Base-by-base conservation (phyloP, 352 stramenopile species). In the Phytophthora capsici region DNA sequence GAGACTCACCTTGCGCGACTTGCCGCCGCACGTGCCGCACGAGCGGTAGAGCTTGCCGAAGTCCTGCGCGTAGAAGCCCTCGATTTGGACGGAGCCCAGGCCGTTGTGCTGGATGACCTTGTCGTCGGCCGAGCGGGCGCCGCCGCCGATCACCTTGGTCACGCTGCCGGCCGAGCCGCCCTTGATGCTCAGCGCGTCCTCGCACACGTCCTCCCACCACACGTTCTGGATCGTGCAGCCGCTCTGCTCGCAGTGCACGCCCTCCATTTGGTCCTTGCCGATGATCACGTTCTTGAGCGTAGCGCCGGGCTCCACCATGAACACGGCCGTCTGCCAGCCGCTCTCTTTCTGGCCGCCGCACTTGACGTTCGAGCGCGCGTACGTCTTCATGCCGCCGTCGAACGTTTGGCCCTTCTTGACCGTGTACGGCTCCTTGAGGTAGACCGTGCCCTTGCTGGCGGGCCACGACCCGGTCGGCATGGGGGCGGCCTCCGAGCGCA, bases 331-430 rank as follows among this genome's bases (percentile, higher is more conserved):
- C 26, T 49, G 48, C 12, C 22, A 45, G 4, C 46, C 36, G 22
- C 34, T 69, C 57, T 73, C 68, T 19, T 37, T 63, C 48, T 71
- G 55, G 23, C 44, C 63, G 1, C 63, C 32, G 55, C 77, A 86
- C 51, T 43, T 63, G 36, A 80, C 57, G 58, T 82, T 53, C 34
- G 67, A 77, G 26, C 70, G 77, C 36, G 80, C 61, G 68, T 84
- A 89, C 40, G 73, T 89, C 66, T 83, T 74, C 65, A 78, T 79
- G 23, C 68, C 63, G 23, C 77, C 77, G 41, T 83, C 77, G 38
- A 77, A 83, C 37, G 49, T 53, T 10, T 52, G 41, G 17, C 69
- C 74, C 14, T 63, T 66, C 26, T 73, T 67, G 28, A 81, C 68
- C 44, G 63, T 63, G 56, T 56, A 63, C 7, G 73, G 61, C 46